Evolutionary conservation across 306 rosid genomes (phyloP), one percentile per base, ranked within the genome.

Genomic region (Sicyos edulis): DNA sequence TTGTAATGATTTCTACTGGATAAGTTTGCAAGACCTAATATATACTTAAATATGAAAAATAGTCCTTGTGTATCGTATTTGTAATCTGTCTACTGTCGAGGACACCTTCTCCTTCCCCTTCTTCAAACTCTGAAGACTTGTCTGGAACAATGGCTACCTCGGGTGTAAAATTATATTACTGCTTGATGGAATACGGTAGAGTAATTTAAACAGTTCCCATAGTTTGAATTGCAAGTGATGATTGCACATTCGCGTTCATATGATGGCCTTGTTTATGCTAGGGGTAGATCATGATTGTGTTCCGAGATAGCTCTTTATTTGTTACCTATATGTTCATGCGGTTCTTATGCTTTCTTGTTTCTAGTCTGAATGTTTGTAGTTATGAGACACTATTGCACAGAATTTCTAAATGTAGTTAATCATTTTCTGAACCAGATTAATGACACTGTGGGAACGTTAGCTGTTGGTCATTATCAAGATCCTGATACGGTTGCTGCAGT

Each of bases 401-500:
- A 37, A 29, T 61, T 65, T 60, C 54, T 47, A 34, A 70, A 8
- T 77, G 20, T 60, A 56, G 54, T 54, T 16, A 15, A 74, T 51
- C 49, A 26, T 58, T 47, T 54, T 74, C 26, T 77, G 51, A 85
- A 60, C 55, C 83, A 92, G 97, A 89, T 89, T 47, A 92, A 92
- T 83, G 97, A 92, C 78, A 82, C 92, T 76, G 91, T 89, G 79
- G 97, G 97, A 80, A 85, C 96, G 29, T 86, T 92, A 80, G 95
- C 97, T 74, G 81, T 89, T 77, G 96, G 97, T 47, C 96, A 86
- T 78, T 92, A 89, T 83, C 85, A 85, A 21, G 97, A 92, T 71
- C 70, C 81, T 12, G 97, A 92, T 76, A 88, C 96, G 56, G 96
- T 92, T 77, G 97, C 95, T 77, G 96, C 92, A 45, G 91, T 92